phyloP scores from a whole-genome alignment of 768 basidiomycete species.

The Rhodotorula kratochvilovae region DNA sequence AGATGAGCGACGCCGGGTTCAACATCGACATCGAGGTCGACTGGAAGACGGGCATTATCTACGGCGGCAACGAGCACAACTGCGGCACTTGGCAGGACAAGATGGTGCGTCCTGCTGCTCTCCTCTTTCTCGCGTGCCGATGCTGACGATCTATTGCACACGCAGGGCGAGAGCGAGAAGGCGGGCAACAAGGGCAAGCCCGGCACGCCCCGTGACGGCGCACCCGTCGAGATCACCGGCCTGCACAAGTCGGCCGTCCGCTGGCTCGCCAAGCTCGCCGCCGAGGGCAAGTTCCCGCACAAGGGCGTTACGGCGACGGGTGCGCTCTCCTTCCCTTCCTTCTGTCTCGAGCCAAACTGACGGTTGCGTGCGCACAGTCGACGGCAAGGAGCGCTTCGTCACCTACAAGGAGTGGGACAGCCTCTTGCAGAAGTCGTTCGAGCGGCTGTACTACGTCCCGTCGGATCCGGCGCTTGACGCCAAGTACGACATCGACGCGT shows the following conservation, averaged over 20 bases:
- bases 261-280: conserved; percentile 72
- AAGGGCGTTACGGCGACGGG: conserved; percentile 76
- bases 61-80: conserved; percentile 77
- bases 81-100: conserved; percentile 87
- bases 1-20: conserved; percentile 91
- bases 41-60: conserved; percentile 85
- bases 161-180: conserved; percentile 69
- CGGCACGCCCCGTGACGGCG: conserved; percentile 93
- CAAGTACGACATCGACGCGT: conserved; percentile 65
- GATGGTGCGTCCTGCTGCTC: conserved; percentile 32
- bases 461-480: conserved; percentile 66
- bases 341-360: not conserved
- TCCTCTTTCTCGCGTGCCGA: too few species aligned
- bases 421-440: conserved; percentile 79
- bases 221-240: conserved; percentile 92
- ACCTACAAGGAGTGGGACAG: conserved; percentile 87
- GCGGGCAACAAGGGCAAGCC: conserved; percentile 92
- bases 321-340: conserved; percentile 50
- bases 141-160: conserved; percentile 48
- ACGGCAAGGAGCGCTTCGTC: conserved; percentile 63
- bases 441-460: conserved; percentile 86
- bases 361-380: conserved; percentile 53
- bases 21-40: conserved; percentile 90
- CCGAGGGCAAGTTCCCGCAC: conserved; percentile 72
- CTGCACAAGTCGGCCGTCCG: conserved; percentile 84